Percentiles rank a stretch among this genome's conserved stretches.
These are phyloP conservation scores for Senna tora DNA, from an alignment of 306 rosid genomes.

Conservation along the genomic window DNA sequence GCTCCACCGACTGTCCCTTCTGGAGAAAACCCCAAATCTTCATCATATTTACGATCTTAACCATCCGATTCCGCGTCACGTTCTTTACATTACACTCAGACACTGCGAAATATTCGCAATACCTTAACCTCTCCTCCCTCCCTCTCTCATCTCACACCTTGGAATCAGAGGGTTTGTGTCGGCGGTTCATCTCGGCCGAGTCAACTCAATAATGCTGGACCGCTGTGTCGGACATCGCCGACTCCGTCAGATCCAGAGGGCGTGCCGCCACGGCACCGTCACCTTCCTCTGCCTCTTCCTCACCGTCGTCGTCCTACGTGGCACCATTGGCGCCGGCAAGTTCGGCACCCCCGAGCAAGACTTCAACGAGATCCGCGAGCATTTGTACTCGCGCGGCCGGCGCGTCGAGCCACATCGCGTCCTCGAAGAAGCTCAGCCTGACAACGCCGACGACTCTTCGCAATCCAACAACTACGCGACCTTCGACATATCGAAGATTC, in stretches of 20 bases:
- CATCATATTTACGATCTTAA: slow-evolving; percentile 23
- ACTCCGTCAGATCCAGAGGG: slow-evolving; percentile 79
- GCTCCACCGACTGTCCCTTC: slow-evolving; percentile 38
- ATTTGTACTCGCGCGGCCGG: slow-evolving; percentile 51
- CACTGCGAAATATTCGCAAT: background rate
- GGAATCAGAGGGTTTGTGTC: background rate
- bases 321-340: slow-evolving; percentile 92
- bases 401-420: slow-evolving; percentile 79
- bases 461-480: slow-evolving; percentile 64
- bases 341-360: slow-evolving; percentile 92
- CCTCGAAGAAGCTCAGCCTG: slow-evolving; percentile 57
- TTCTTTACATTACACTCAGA: background rate
- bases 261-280: slow-evolving; percentile 69
- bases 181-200: slow-evolving; percentile 19
- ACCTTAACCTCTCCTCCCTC: fast-evolving
- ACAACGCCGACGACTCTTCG: slow-evolving; percentile 20
- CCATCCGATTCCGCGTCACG: background rate
- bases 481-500: slow-evolving; percentile 74
- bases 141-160: background rate
- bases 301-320: slow-evolving; percentile 79
- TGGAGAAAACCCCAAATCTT: background rate
- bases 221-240: slow-evolving; percentile 66
- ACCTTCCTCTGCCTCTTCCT: slow-evolving; percentile 80
- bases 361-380: slow-evolving; percentile 74
- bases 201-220: slow-evolving; percentile 59